Evolutionary conservation across 2,329 filamentous ascomycete species (phyloP).

Genomic region (Rasamsonia emersonii): DNA sequence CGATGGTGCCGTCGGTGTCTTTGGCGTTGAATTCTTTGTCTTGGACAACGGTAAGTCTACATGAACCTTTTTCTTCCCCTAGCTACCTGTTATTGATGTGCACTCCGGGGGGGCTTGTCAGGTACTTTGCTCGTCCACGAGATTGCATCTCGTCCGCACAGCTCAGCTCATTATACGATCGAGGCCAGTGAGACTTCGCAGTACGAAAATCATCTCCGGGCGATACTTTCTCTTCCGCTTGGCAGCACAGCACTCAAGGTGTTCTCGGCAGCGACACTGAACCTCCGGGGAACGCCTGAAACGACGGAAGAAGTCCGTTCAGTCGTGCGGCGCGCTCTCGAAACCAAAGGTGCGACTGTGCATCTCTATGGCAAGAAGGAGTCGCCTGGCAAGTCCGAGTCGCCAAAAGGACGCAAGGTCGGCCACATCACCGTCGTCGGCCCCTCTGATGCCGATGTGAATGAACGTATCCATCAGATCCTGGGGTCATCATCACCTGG

Average conservation of each 20-base stretch:
- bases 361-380: constrained; percentile 63
- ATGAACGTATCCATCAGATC: constrained; percentile 1
- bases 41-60: constrained; percentile 44
- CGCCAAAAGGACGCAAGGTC: constrained; percentile 75
- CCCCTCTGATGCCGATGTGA: constrained; percentile 52
- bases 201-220: constrained; percentile 71
- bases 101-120: no score
- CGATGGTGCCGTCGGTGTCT: constrained; percentile 50
- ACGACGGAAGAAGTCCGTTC: neutral
- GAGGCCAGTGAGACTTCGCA: constrained; percentile 76
- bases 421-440: constrained; percentile 73
- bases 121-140: constrained; percentile 62
- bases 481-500: neutral
- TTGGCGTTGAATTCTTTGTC: constrained; percentile 84
- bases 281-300: constrained; percentile 1
- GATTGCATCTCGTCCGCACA: constrained; percentile 66
- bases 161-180: constrained; percentile 81
- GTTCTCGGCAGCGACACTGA: neutral
- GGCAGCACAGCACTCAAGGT: constrained; percentile 17
- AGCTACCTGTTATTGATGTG: no score
- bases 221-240: constrained; percentile 54
- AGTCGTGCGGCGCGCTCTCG: constrained; percentile 41
- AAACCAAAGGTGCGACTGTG: constrained; percentile 45
- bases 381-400: constrained; percentile 49
- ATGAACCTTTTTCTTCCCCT: neutral